phyloP scores from a whole-genome alignment of 495 filamentous ascomycete species.

The Letharia columbiana region DNA sequence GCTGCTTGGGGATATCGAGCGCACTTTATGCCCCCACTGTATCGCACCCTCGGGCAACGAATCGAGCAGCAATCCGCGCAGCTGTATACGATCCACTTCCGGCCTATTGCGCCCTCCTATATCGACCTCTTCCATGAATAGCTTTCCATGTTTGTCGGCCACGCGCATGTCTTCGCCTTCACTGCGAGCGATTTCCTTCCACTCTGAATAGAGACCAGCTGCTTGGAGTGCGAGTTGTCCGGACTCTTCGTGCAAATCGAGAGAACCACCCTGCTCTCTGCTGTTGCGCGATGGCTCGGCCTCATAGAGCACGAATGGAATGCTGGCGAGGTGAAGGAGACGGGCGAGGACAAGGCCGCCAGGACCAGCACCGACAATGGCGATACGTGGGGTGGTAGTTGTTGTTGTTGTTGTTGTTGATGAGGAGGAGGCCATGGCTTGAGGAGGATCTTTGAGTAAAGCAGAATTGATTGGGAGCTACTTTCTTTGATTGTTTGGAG shows the following conservation, averaged over 20 bases:
- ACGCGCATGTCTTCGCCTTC: conserved; percentile 22
- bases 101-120: conserved; percentile 27
- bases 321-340: conserved; percentile 36
- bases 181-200: conserved; percentile 24
- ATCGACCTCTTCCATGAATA: conserved; percentile 23
- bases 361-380: conserved; percentile 51
- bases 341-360: conserved; percentile 47
- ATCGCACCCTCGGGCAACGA: conserved; percentile 26
- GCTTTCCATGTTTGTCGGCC: conserved; percentile 27
- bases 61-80: conserved; percentile 28
- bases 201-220: conserved; percentile 41
- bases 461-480: neutral
- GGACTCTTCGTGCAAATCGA: conserved; percentile 45
- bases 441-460: neutral
- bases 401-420: conserved; percentile 16
- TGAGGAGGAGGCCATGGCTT: neutral
- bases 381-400: conserved; percentile 27
- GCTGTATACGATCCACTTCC: conserved; percentile 29
- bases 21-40: conserved; percentile 26
- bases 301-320: conserved; percentile 37
- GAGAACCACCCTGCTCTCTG: conserved; percentile 42
- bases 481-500: neutral
- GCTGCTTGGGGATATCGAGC: conserved; percentile 26
- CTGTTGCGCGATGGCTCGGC: conserved; percentile 34
- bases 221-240: conserved; percentile 44